These are phyloP conservation scores for Fusarium sp. DNA, from an alignment of 2,329 filamentous ascomycete genomes.

Conservation along the genomic window DNA sequence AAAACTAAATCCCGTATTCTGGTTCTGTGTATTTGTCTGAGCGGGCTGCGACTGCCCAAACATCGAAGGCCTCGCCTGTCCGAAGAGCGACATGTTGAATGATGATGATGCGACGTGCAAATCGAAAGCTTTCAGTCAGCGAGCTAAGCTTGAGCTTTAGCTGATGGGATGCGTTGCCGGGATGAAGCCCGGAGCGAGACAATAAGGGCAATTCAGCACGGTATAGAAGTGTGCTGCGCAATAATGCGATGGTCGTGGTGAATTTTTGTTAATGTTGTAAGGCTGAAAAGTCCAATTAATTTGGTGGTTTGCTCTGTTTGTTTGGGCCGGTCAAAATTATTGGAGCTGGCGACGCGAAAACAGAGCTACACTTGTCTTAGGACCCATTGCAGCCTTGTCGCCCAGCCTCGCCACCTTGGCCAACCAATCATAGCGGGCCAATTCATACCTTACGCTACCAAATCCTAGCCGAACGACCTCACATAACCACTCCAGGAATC, in stretches of 20 bases:
- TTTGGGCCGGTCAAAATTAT: constrained; percentile 47
- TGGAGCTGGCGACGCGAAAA: constrained; percentile 51
- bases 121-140: constrained; percentile 26
- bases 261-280: constrained; percentile 16
- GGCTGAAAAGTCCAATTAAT: constrained; percentile 34
- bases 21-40: constrained; percentile 52
- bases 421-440: constrained; percentile 56
- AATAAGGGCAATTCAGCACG: constrained; percentile 1
- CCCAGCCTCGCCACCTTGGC: constrained; percentile 51
- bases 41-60: constrained; percentile 57
- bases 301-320: constrained; percentile 42
- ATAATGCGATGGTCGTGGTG: background rate
- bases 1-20: constrained; percentile 33
- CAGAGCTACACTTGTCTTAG: constrained; percentile 34
- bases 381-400: constrained; percentile 35
- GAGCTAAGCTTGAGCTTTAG: constrained; percentile 37
- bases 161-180: constrained; percentile 23
- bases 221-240: background rate
- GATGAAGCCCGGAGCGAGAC: constrained; percentile 11
- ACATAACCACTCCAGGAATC: constrained; percentile 47
- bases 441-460: constrained; percentile 58
- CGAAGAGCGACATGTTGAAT: constrained; percentile 58
- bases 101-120: constrained; percentile 28
- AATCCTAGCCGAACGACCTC: constrained; percentile 52
- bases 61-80: constrained; percentile 55